These are phyloP conservation scores for Poa annua DNA, from an alignment of 176 grass and related monocot species.

Conservation along the genomic window DNA sequence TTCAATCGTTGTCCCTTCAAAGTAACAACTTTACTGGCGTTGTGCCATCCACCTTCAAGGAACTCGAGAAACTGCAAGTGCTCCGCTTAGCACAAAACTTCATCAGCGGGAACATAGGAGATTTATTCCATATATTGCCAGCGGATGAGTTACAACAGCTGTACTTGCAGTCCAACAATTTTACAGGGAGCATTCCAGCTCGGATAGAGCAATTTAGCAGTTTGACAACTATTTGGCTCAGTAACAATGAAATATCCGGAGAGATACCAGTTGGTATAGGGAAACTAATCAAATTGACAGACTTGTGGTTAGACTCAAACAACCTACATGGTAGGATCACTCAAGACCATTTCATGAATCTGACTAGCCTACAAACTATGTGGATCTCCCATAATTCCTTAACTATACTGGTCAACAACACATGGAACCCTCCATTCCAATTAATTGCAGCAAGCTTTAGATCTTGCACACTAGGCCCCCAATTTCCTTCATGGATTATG, in stretches of 20 bases:
- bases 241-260: constrained; percentile 24
- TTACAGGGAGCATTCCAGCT: constrained; percentile 27
- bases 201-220: neutral
- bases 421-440: neutral
- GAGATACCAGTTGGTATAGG: constrained; percentile 28
- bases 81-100: fast-evolving
- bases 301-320: neutral
- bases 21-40: neutral
- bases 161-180: neutral
- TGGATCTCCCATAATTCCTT: neutral
- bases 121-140: constrained; percentile 14
- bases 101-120: neutral
- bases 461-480: constrained; percentile 14
- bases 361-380: neutral
- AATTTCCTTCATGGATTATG: neutral
- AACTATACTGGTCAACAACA: neutral
- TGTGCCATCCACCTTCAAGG: constrained; percentile 25
- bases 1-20: neutral
- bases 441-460: neutral
- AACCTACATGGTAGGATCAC: constrained; percentile 33
- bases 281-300: neutral
- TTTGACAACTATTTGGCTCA: neutral
- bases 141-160: neutral
- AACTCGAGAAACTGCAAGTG: constrained; percentile 7
- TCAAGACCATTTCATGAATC: constrained; percentile 30